Conservation (phyloP, 352 stramenopile species). For the Stramenopiles sp. region DNA sequence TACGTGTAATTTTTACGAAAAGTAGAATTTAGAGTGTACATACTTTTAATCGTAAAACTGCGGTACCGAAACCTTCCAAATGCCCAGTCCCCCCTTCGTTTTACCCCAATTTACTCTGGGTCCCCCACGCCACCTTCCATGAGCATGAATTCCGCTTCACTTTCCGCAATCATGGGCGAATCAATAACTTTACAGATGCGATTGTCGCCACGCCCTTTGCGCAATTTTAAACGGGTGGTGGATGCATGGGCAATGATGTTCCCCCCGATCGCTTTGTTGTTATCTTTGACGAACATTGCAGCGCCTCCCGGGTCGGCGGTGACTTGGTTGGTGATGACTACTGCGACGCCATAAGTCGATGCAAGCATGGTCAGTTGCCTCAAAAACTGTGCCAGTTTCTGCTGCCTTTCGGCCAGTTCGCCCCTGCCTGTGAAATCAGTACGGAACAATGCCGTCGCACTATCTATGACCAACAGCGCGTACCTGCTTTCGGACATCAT, state of each 20-base stretch:
- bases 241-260: slow-evolving; percentile 94
- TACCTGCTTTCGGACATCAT: slow-evolving; percentile 94
- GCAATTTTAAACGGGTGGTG: slow-evolving; percentile 79
- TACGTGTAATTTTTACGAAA: no score
- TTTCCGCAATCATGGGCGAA: no score
- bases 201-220: slow-evolving; percentile 92
- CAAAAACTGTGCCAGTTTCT: slow-evolving; percentile 81
- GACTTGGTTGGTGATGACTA: slow-evolving; percentile 69
- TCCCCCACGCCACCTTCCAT: no score
- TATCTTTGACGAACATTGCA: slow-evolving; percentile 60
- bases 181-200: slow-evolving; percentile 90
- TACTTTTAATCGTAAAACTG: no score
- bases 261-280: slow-evolving; percentile 63
- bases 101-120: no score
- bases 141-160: no score
- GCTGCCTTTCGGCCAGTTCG: slow-evolving; percentile 84
- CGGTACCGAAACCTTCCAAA: no score
- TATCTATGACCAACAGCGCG: slow-evolving; percentile 88
- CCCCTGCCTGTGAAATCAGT: slow-evolving; percentile 95
- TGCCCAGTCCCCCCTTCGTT: no score
- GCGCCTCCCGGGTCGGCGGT: slow-evolving; percentile 59
- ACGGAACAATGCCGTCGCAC: slow-evolving; percentile 87
- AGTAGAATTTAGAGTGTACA: no score
- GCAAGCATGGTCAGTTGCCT: no score
- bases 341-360: no score